These are phyloP conservation scores for Boeremia lycopersici DNA, from an alignment of 2,329 filamentous ascomycete species.

Conservation along the genomic window DNA sequence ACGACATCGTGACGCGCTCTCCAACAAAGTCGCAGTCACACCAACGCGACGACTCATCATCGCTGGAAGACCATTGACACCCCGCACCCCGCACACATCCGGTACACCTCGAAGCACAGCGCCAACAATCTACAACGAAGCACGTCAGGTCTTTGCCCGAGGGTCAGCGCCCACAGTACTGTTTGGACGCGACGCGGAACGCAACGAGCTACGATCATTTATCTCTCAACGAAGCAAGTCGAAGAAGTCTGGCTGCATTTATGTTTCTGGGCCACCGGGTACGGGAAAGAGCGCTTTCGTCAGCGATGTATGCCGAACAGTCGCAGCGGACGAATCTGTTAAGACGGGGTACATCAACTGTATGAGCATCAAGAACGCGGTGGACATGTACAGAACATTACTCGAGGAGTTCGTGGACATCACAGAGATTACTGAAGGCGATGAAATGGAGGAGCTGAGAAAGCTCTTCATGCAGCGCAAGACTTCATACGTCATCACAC, in stretches of 20 bases:
- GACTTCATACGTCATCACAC: conserved; percentile 75
- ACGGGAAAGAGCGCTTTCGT: conserved; percentile 97
- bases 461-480: conserved; percentile 69
- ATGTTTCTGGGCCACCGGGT: conserved; percentile 93
- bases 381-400: conserved; percentile 82
- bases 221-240: conserved; percentile 67
- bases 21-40: conserved; percentile 72
- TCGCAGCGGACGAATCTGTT: conserved; percentile 59
- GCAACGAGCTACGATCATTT: conserved; percentile 70
- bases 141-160: conserved; percentile 84
- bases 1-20: conserved; percentile 78
- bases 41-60: conserved; percentile 85
- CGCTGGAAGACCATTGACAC: conserved; percentile 74
- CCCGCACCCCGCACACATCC: conserved; percentile 78
- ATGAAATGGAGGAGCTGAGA: conserved; percentile 71
- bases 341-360: conserved; percentile 88
- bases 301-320: conserved; percentile 72
- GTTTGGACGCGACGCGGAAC: conserved; percentile 76
- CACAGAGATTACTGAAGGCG: conserved; percentile 65
- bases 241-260: conserved; percentile 78
- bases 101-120: conserved; percentile 68
- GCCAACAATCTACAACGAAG: conserved; percentile 83
- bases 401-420: conserved; percentile 70
- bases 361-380: conserved; percentile 91
- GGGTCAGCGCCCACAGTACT: conserved; percentile 76